Evolutionary conservation across 768 basidiomycete genomes (phyloP), one percentile per base, ranked within the genome.

Genomic region (Leccinum fibrillosum): DNA sequence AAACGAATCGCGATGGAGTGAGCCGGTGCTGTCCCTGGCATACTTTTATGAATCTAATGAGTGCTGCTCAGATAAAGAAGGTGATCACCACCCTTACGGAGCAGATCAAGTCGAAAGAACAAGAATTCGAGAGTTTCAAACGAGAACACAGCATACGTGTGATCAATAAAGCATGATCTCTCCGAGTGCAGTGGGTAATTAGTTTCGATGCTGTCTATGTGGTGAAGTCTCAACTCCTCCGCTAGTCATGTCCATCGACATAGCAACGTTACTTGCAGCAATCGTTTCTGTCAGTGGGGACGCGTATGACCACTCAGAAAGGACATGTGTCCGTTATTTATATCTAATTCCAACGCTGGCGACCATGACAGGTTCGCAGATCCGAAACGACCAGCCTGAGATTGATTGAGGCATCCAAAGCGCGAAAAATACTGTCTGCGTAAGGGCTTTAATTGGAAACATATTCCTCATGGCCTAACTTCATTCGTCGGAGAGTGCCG

Each of bases 1-100:
- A 91, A 72, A 92, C 88, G n/a, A 98, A 94, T 67, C 80, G 84
- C 52, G 88, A 94, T 67, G 92, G 92, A 58, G 94, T 95, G 67
- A 62, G 88, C 77, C 10, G 15, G 51, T 25, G 5, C 21, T 35
- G 39, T 25, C 47, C 23, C 47, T 45, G 21, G 13, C 3, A 3
- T 15, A 23, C 51, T 48, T 47, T 53, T 6, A 21, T 39, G 28
- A n/a, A 44, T 34, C 57, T 63, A 49, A 68, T 49, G 7, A 64
- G 60, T 37, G 39, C 25, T 52, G 49, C 45, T 50, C 70, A 97
- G 92, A 96, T 98, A 62, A 84, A 82, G 60, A 88, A 87, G 60
- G 91, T 94, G 23, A 79, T 98, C 49, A 71, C 85, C 30, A 88
- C 77, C 47, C 80, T 98, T 57, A 78, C 89, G 26, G 88, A 89